A percentile compares a stretch with the other conserved stretches of the same genome.
Evolutionary conservation across 495 filamentous ascomycete species (phyloP).

Genomic region (Penicillium ucsense): DNA sequence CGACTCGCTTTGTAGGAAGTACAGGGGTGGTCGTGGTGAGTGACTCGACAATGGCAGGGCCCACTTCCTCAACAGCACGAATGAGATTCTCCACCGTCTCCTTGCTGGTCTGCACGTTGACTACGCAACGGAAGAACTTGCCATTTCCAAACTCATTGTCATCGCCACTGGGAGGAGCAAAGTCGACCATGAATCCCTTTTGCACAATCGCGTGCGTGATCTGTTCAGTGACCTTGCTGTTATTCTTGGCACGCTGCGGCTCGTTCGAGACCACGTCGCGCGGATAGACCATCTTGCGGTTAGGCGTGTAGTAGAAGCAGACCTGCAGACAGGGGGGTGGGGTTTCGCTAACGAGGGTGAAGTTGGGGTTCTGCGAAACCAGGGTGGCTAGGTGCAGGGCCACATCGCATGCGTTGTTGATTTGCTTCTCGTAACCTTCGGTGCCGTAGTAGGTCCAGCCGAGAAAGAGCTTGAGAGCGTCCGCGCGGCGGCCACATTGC

Average conservation of each 20-base stretch:
- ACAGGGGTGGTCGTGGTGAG: slow-evolving; percentile 15
- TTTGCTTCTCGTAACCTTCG: slow-evolving; percentile 47
- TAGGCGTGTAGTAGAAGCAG: slow-evolving; percentile 78
- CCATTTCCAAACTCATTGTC: slow-evolving; percentile 49
- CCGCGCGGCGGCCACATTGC: slow-evolving; percentile 81
- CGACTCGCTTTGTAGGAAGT: slow-evolving; percentile 14
- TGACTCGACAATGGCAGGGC: slow-evolving; percentile 35
- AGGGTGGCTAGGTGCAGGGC: slow-evolving; percentile 56
- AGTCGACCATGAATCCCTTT: slow-evolving; percentile 91
- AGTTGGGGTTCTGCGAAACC: slow-evolving; percentile 43
- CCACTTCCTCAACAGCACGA: slow-evolving; percentile 58
- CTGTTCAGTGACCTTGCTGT: slow-evolving; percentile 57
- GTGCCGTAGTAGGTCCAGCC: slow-evolving; percentile 83
- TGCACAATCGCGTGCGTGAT: slow-evolving; percentile 56
- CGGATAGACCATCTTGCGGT: slow-evolving; percentile 37
- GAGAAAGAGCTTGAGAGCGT: slow-evolving; percentile 78
- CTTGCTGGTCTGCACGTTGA: slow-evolving; percentile 63
- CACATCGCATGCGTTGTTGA: slow-evolving; percentile 58
- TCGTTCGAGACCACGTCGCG: slow-evolving; percentile 27
- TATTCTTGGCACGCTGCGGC: slow-evolving; percentile 43
- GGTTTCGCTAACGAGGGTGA: slow-evolving; percentile 62
- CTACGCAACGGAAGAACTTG: slow-evolving; percentile 81
- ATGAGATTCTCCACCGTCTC: slow-evolving; percentile 72
- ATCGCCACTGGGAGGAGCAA: slow-evolving; percentile 56
- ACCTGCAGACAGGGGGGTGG: slow-evolving; percentile 88